phyloP scores from a whole-genome alignment of 495 filamentous ascomycete genomes.

The Xylaria scruposa region DNA sequence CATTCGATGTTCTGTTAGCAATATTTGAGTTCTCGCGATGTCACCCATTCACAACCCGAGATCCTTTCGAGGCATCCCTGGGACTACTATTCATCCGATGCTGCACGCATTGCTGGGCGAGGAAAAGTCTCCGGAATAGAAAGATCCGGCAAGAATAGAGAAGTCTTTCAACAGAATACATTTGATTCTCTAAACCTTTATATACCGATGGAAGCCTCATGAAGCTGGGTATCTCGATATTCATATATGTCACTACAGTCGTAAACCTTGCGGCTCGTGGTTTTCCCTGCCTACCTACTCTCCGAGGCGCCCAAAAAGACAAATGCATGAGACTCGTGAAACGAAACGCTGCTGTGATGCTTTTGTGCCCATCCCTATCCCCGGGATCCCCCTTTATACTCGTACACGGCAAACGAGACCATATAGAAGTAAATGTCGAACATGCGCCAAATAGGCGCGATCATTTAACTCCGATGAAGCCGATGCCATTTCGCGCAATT shows the following conservation, averaged over 20 bases:
- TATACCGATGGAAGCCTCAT: constrained; percentile 13
- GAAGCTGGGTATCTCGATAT: constrained; percentile 27
- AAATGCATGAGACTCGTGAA: constrained; percentile 16
- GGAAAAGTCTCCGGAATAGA: neutral
- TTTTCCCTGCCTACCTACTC: constrained; percentile 7
- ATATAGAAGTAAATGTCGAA: neutral
- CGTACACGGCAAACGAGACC: constrained; percentile 12
- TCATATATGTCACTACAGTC: constrained; percentile 3
- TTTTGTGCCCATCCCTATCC: neutral
- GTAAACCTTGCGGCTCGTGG: constrained; percentile 21
- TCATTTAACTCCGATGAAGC: constrained; percentile 80
- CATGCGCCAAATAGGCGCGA: neutral
- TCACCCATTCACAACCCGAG: neutral
- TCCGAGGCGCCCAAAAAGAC: neutral
- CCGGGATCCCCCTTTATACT: neutral
- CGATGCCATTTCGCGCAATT: constrained; percentile 76
- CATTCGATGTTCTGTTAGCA: constrained; percentile 1
- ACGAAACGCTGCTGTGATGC: constrained; percentile 18
- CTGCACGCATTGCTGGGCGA: neutral
- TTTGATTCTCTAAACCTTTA: constrained; percentile 1
- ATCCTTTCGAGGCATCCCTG: neutral
- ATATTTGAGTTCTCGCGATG: neutral
- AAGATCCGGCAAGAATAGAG: neutral
- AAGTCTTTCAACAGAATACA: neutral
- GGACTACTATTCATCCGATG: constrained; percentile 4